Evolutionary conservation across 768 basidiomycete genomes (phyloP).

Genomic region (Rhodotorula paludigena): DNA sequence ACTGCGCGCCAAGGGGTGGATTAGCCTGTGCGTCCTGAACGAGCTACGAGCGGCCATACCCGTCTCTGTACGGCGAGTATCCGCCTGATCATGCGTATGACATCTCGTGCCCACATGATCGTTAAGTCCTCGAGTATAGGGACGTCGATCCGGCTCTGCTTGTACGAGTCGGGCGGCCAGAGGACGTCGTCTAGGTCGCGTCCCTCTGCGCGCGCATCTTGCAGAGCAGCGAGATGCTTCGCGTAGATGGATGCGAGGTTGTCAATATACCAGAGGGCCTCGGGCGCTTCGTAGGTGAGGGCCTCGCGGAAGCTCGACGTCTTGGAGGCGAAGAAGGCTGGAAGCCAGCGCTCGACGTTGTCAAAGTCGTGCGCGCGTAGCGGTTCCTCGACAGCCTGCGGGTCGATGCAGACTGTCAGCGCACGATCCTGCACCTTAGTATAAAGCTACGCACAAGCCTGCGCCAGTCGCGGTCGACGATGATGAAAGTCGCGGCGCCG

Average conservation of each 20-base stretch:
- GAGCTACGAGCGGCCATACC: not conserved
- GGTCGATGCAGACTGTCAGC: not conserved
- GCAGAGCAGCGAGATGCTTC: not conserved
- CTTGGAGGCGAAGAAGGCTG: not conserved
- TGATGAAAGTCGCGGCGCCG: not conserved
- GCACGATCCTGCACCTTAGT: not conserved
- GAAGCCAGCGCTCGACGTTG: too few relatives aligned
- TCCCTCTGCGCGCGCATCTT: not conserved
- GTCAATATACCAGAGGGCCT: not conserved
- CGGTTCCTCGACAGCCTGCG: too few relatives aligned
- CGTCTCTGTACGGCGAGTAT: not conserved
- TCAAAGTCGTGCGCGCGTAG: too few relatives aligned
- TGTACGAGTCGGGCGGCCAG: too few relatives aligned
- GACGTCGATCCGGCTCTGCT: too few relatives aligned
- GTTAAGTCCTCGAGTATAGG: too few relatives aligned
- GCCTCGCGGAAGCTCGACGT: not conserved
- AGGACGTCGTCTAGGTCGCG: too few relatives aligned
- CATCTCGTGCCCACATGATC: too few relatives aligned
- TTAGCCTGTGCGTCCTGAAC: not conserved
- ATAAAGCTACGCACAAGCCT: conserved; percentile 3
- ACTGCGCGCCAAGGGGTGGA: not conserved
- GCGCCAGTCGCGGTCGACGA: conserved; percentile 19
- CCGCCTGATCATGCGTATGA: too few relatives aligned
- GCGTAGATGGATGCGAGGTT: not conserved
- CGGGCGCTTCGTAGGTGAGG: not conserved